Evolutionary conservation across 345 rosid species (phyloP).

Genomic region (Melaleuca quinquenervia): DNA sequence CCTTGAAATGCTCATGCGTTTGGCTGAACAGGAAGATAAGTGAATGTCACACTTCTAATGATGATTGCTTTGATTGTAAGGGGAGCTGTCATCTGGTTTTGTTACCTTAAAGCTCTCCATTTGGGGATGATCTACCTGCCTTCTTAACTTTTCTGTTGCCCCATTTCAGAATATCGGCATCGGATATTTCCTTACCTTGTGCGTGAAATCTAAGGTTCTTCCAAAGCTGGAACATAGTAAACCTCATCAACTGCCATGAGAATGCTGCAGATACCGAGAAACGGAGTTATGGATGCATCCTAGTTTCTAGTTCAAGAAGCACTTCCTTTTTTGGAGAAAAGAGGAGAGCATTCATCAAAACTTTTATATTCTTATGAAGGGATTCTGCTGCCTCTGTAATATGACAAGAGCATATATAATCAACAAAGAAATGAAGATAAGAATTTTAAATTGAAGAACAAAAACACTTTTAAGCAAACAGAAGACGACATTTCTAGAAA

Average conservation of each 20-base stretch:
- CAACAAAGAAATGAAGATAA: background rate
- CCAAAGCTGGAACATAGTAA: conserved; percentile 88
- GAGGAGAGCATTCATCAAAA: background rate
- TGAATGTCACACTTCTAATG: background rate
- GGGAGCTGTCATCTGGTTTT: background rate
- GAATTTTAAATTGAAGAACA: background rate
- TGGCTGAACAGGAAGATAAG: conserved; percentile 48
- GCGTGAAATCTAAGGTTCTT: conserved; percentile 78
- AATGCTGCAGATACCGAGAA: conserved; percentile 38
- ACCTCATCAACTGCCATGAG: conserved; percentile 98
- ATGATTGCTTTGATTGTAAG: background rate
- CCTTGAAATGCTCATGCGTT: conserved; percentile 71
- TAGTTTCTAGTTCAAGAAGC: background rate
- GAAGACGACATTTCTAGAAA: background rate
- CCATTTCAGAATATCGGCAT: conserved; percentile 78
- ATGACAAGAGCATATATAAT: background rate
- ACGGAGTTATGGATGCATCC: background rate
- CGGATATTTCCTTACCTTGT: conserved; percentile 92
- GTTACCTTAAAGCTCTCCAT: conserved; percentile 93
- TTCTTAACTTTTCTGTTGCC: conserved; percentile 83
- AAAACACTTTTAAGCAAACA: background rate
- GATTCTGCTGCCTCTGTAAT: background rate
- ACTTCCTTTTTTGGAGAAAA: background rate
- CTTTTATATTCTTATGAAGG: background rate
- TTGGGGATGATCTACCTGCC: conserved; percentile 49